These are phyloP conservation scores for Backusella australiensis DNA, from an alignment of 192 early-diverging fungal species.

Conservation along the genomic window DNA sequence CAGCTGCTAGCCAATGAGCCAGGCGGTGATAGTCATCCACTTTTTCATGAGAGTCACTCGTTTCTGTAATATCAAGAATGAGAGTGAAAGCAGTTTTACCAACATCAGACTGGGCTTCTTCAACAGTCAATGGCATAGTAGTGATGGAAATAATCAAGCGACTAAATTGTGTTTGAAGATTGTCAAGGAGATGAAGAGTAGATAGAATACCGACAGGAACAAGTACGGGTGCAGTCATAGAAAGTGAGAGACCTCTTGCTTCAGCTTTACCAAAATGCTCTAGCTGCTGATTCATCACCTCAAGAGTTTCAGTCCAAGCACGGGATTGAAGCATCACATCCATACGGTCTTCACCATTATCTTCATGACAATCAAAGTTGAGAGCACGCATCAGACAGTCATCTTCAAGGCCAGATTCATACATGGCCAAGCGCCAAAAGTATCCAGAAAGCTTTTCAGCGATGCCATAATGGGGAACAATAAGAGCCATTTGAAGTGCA, in stretches of 20 bases:
- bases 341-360: conserved; percentile 31
- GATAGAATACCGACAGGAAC: conserved; percentile 34
- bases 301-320: conserved; percentile 32
- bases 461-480: conserved; percentile 15
- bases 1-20: conserved; percentile 28
- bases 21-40: conserved; percentile 7
- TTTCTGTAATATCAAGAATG: conserved; percentile 13
- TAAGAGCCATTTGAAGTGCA: conserved; percentile 29
- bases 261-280: conserved; percentile 4
- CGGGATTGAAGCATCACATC: conserved; percentile 19
- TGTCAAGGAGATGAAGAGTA: conserved; percentile 28
- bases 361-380: conserved; percentile 28
- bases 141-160: conserved; percentile 24
- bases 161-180: conserved; percentile 24
- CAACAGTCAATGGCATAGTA: not conserved
- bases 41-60: not conserved
- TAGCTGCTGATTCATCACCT: conserved; percentile 29
- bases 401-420: conserved; percentile 26
- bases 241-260: conserved; percentile 11
- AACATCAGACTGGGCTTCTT: conserved; percentile 19
- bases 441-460: conserved; percentile 16
- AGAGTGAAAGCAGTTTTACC: conserved; percentile 22
- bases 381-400: conserved; percentile 17
- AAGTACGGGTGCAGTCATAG: conserved; percentile 24
- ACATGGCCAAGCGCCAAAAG: conserved; percentile 35